A percentile compares a stretch with the other conserved stretches of the same genome.
phyloP scores from a whole-genome alignment of 2,329 filamentous ascomycete genomes.

The Verticillium nonalfalfae region DNA sequence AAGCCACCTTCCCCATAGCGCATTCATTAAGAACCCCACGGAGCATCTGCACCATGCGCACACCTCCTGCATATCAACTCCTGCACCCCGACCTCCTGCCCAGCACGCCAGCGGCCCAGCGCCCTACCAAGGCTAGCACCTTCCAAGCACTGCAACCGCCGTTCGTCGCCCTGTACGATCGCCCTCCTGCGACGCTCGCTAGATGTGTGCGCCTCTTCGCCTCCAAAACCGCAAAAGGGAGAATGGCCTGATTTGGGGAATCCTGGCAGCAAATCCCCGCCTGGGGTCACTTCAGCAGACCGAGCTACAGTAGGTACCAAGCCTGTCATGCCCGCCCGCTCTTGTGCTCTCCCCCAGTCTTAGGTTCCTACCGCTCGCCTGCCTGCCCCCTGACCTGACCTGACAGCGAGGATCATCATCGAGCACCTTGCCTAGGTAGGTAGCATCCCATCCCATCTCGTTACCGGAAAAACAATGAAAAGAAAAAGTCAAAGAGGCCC shows the following conservation, averaged over 20 bases:
- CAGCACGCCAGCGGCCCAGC: not conserved
- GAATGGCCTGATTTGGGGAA: not conserved
- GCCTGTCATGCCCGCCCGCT: not conserved
- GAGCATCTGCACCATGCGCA: not conserved
- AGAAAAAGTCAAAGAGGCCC: too few species aligned
- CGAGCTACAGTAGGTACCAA: not conserved
- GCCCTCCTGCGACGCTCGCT: not conserved
- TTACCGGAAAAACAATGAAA: too few species aligned
- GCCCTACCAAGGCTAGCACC: not conserved
- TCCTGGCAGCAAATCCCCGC: not conserved
- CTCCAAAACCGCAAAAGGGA: not conserved
- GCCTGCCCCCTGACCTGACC: not conserved
- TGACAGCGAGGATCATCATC: not conserved
- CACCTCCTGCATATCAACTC: not conserved
- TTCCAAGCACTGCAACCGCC: not conserved
- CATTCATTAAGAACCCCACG: not conserved
- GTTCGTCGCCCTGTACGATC: not conserved
- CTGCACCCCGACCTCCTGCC: not conserved
- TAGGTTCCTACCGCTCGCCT: too few species aligned
- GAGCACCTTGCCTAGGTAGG: not conserved
- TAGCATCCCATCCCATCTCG: too few species aligned
- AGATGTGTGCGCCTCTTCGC: not conserved
- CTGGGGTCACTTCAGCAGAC: not conserved
- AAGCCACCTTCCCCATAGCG: not conserved
- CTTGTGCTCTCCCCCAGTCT: not conserved